These are phyloP conservation scores for Scheffersomyces insectosa DNA, from an alignment of 1,139 yeast species.

Conservation along the genomic window DNA sequence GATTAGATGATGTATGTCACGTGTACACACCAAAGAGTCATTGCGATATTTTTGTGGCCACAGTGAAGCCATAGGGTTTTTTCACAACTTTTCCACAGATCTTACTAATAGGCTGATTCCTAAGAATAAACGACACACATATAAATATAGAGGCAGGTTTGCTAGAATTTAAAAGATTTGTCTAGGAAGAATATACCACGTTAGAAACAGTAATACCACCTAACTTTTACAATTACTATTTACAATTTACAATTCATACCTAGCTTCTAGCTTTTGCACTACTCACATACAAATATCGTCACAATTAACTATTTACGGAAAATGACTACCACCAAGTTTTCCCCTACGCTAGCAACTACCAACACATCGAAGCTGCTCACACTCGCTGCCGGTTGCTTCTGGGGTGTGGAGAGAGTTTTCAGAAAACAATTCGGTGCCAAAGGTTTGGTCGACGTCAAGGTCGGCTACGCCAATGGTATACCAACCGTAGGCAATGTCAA, in stretches of 20 bases:
- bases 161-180: no score
- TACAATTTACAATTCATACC: no score
- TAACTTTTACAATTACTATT: no score
- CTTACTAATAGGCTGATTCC: no score
- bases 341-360: conserved; percentile 39
- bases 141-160: no score
- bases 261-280: no score
- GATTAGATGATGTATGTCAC: not conserved
- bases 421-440: conserved; percentile 61
- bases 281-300: no score
- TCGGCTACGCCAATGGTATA: conserved; percentile 87
- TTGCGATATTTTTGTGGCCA: not conserved
- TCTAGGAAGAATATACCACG: no score
- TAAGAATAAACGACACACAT: no score
- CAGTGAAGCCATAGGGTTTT: not conserved
- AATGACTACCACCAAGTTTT: conserved; percentile 23
- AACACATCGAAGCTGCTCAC: conserved; percentile 53
- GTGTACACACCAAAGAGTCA: not conserved
- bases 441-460: conserved; percentile 74
- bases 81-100: no score
- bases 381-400: conserved; percentile 85
- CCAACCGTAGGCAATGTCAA: conserved; percentile 51
- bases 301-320: not conserved
- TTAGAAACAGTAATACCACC: no score
- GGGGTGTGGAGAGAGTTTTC: conserved; percentile 92